A percentile compares a stretch with the other conserved stretches of the same genome.
Evolutionary conservation across 805 yeast species (phyloP).

Genomic region (Yamadazyma paraphyllophila): DNA sequence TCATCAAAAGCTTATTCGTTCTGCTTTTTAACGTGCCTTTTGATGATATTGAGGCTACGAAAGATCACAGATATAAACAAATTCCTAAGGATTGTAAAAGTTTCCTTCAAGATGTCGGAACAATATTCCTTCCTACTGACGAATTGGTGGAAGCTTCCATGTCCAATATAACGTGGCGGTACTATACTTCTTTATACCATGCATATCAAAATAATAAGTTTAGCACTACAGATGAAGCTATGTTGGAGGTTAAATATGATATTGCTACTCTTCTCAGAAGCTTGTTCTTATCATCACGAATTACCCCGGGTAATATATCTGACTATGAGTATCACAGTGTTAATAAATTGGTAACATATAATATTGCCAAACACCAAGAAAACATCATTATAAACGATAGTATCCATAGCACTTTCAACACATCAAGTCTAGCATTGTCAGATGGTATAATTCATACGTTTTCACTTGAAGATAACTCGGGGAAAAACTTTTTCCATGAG

Average conservation of each 20-base stretch:
- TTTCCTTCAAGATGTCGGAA: slow-evolving; percentile 23
- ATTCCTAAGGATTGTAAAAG: slow-evolving; percentile 26
- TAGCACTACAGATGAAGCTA: slow-evolving; percentile 30
- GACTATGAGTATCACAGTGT: slow-evolving; percentile 2
- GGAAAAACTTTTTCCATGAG: slow-evolving; percentile 18
- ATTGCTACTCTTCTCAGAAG: slow-evolving; percentile 22
- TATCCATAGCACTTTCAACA: slow-evolving; percentile 14
- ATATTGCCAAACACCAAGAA: slow-evolving; percentile 12
- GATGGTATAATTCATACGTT: slow-evolving; percentile 38
- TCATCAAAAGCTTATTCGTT: slow-evolving; percentile 26
- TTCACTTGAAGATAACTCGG: slow-evolving; percentile 10
- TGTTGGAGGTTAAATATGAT: slow-evolving; percentile 29
- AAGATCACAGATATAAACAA: slow-evolving; percentile 10
- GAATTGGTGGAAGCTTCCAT: slow-evolving; percentile 23
- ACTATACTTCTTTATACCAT: slow-evolving; percentile 27
- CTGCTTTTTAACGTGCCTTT: slow-evolving; percentile 11
- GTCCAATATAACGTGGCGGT: slow-evolving; percentile 24
- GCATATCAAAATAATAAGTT: slow-evolving; percentile 16
- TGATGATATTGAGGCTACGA: slow-evolving; percentile 3
- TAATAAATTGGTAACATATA: slow-evolving; percentile 12
- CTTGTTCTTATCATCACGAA: background rate
- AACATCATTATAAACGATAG: slow-evolving; percentile 20
- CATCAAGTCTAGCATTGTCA: slow-evolving; percentile 20
- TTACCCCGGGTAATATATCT: slow-evolving; percentile 5
- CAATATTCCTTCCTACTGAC: slow-evolving; percentile 38